These are phyloP conservation scores for Pythium biforme DNA, from an alignment of 352 stramenopile species.

Conservation along the genomic window DNA sequence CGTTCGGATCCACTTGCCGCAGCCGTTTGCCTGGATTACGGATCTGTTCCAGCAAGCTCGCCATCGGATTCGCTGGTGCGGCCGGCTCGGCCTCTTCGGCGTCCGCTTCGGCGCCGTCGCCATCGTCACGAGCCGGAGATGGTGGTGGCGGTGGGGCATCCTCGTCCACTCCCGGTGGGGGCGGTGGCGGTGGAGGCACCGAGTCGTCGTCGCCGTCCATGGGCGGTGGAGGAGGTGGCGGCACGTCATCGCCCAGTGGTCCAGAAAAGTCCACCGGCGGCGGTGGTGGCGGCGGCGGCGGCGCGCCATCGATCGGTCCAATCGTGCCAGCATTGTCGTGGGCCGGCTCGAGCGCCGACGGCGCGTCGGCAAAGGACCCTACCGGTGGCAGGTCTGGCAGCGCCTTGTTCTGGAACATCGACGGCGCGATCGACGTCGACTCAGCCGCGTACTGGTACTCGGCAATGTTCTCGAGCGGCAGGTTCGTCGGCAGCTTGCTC, in stretches of 20 bases:
- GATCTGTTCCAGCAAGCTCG: slow-evolving; percentile 29
- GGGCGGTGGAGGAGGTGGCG: slow-evolving; percentile 48
- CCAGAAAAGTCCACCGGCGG: slow-evolving; percentile 52
- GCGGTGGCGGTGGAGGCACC: slow-evolving; percentile 27
- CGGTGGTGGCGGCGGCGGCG: slow-evolving; percentile 59
- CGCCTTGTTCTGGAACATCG: slow-evolving; percentile 79
- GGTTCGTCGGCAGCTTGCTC: slow-evolving; percentile 71
- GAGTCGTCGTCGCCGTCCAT: slow-evolving; percentile 46
- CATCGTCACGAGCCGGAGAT: slow-evolving; percentile 3
- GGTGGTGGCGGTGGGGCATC: slow-evolving; percentile 27
- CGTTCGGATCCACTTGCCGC: slow-evolving; percentile 23
- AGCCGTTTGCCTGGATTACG: slow-evolving; percentile 28
- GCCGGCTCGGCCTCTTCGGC: slow-evolving; percentile 8
- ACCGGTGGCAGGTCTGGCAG: slow-evolving; percentile 67
- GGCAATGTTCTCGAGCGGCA: slow-evolving; percentile 78
- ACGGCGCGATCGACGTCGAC: slow-evolving; percentile 68
- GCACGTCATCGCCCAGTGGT: slow-evolving; percentile 35
- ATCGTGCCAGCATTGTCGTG: slow-evolving; percentile 46
- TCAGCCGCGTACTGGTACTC: slow-evolving; percentile 79
- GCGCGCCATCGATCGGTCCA: slow-evolving; percentile 59
- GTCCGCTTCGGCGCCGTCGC: slow-evolving; percentile 1
- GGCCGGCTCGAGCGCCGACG: slow-evolving; percentile 56
- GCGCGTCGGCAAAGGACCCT: slow-evolving; percentile 62
- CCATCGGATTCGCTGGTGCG: slow-evolving; percentile 24
- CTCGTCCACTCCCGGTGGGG: slow-evolving; percentile 22